A percentile compares a stretch with the other conserved stretches of the same genome.
phyloP scores from a whole-genome alignment of 208 protist species.

The Porcisia deanei region DNA sequence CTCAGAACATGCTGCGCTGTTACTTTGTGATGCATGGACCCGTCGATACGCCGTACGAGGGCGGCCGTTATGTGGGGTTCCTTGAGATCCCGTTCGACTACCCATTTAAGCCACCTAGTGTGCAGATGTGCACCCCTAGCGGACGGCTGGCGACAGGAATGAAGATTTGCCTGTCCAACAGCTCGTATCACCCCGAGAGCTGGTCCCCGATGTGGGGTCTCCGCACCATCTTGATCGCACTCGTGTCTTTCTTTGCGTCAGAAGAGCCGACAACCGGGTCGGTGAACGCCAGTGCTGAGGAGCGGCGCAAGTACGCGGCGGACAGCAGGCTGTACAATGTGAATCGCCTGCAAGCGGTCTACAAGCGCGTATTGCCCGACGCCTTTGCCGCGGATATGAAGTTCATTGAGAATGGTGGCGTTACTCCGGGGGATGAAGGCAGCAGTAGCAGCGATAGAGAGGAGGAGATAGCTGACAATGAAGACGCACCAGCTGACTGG shows the following conservation, averaged over 20 bases:
- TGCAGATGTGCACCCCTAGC: conserved; percentile 87
- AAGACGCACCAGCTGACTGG: not conserved
- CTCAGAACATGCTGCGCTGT: conserved; percentile 95
- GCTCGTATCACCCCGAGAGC: conserved; percentile 83
- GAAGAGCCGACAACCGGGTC: conserved; percentile 51
- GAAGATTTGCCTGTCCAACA: conserved; percentile 84
- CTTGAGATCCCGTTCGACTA: conserved; percentile 96
- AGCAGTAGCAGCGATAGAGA: not conserved
- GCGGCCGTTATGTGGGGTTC: conserved; percentile 96
- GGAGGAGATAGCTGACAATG: not conserved
- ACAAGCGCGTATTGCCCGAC: conserved; percentile 48
- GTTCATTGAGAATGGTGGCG: conserved; percentile 11
- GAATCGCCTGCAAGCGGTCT: conserved; percentile 31
- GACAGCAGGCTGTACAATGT: conserved; percentile 64
- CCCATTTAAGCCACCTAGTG: conserved; percentile 94
- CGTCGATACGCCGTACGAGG: conserved; percentile 44
- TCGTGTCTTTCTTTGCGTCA: conserved; percentile 83
- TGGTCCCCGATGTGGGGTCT: conserved; percentile 91
- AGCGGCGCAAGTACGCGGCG: conserved; percentile 45
- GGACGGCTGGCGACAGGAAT: conserved; percentile 73
- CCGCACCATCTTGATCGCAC: conserved; percentile 75
- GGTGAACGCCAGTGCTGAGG: conserved; percentile 28
- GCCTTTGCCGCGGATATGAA: conserved; percentile 42
- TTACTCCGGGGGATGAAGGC: not conserved
- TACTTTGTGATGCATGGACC: conserved; percentile 50